Evolutionary conservation across 176 grass and related monocot genomes (phyloP).

Genomic region (Cenchrus fungigraminus): DNA sequence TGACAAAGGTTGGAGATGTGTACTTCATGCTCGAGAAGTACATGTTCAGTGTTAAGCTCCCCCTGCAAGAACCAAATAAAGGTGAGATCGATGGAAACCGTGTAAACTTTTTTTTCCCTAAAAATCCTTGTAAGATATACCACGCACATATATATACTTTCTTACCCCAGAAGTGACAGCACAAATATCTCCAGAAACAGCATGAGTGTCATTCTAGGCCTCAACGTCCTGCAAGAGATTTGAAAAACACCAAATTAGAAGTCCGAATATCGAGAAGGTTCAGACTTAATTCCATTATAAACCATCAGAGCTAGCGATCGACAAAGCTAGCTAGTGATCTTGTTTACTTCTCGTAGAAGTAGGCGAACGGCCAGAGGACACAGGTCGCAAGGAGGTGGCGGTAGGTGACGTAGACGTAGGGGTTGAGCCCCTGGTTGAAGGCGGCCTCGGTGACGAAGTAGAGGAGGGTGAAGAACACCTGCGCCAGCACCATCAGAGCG

Average conservation of each 20-base stretch:
- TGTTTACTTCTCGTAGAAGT: conserved; percentile 83
- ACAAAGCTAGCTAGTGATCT: background rate
- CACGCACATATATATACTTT: too few species aligned
- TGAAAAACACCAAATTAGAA: background rate
- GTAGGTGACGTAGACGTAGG: conserved; percentile 80
- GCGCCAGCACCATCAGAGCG: conserved; percentile 69
- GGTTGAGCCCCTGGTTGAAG: conserved; percentile 71
- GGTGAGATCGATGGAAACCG: background rate
- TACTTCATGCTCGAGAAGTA: conserved; percentile 85
- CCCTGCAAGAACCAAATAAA: conserved; percentile 53
- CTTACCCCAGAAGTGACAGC: conserved; percentile 85
- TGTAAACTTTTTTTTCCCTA: background rate
- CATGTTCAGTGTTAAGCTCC: conserved; percentile 90
- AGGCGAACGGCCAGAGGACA: conserved; percentile 64
- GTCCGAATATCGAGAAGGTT: background rate
- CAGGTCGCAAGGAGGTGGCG: conserved; percentile 58
- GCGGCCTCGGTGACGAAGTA: conserved; percentile 89
- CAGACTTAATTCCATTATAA: background rate
- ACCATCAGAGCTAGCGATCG: background rate
- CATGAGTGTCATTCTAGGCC: conserved; percentile 75
- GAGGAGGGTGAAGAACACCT: conserved; percentile 78
- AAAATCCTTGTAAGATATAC: background rate
- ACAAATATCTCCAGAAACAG: conserved; percentile 76
- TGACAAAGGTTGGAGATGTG: conserved; percentile 84
- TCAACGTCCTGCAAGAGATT: conserved; percentile 51